These are phyloP conservation scores for Lecanosticta acicola DNA, from an alignment of 2,329 filamentous ascomycete species.

Conservation along the genomic window DNA sequence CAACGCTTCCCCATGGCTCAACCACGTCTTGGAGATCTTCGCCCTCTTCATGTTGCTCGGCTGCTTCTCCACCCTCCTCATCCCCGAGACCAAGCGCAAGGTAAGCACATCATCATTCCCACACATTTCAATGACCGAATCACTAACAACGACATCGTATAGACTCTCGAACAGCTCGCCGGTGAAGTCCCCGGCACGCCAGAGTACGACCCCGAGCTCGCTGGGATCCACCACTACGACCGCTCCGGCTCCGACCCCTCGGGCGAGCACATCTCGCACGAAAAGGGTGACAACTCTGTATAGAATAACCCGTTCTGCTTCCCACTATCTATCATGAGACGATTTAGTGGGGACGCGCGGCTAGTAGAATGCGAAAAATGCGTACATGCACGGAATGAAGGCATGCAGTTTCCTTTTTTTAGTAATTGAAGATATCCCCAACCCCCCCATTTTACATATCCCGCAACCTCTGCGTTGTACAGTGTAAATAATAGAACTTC, in stretches of 20 bases:
- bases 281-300: constrained; percentile 15
- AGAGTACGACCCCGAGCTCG: constrained; percentile 38
- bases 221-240: constrained; percentile 8
- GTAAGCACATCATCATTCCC: background rate
- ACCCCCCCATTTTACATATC: too few relatives aligned
- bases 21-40: constrained; percentile 71
- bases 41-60: constrained; percentile 75
- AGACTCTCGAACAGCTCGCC: constrained; percentile 66
- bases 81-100: constrained; percentile 60
- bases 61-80: constrained; percentile 61
- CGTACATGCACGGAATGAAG: too few relatives aligned
- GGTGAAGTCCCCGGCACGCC: constrained; percentile 59
- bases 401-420: too few relatives aligned
- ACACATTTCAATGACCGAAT: background rate
- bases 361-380: too few relatives aligned
- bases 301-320: too few relatives aligned
- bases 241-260: constrained; percentile 11
- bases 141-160: constrained; percentile 35
- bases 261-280: constrained; percentile 13
- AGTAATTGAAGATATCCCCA: too few relatives aligned
- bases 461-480: too few relatives aligned
- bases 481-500: too few relatives aligned
- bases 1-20: constrained; percentile 58
- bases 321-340: too few relatives aligned
- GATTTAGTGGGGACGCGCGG: too few relatives aligned